Evolutionary conservation across 805 yeast species (phyloP).

Genomic region (Lachancea quebecensis): DNA sequence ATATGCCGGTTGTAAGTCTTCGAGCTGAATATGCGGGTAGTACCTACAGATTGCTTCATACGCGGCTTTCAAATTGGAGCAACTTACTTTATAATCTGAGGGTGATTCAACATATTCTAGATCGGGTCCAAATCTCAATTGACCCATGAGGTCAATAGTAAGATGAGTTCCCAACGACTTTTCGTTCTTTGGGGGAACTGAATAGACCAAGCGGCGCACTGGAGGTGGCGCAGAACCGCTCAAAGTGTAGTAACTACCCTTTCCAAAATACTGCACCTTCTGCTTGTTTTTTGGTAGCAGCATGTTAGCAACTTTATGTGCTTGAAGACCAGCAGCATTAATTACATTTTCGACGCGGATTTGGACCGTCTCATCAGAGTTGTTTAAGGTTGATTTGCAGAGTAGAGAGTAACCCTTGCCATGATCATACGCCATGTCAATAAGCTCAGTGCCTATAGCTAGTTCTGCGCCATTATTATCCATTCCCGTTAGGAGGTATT

Average conservation of each 20-base stretch:
- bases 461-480: constrained; percentile 58
- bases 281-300: constrained; percentile 58
- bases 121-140: constrained; percentile 82
- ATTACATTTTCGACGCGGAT: constrained; percentile 53
- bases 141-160: constrained; percentile 76
- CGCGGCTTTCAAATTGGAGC: constrained; percentile 46
- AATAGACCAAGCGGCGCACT: constrained; percentile 59
- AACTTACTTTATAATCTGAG: constrained; percentile 43
- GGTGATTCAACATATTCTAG: constrained; percentile 64
- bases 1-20: constrained; percentile 58
- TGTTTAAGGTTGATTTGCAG: constrained; percentile 24
- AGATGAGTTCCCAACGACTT: constrained; percentile 85
- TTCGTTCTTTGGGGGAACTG: constrained; percentile 65
- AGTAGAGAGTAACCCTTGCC: constrained; percentile 26
- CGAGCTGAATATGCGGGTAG: constrained; percentile 49
- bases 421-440: constrained; percentile 25
- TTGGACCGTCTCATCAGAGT: constrained; percentile 31
- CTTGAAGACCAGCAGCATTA: constrained; percentile 75
- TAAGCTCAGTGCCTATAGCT: constrained; percentile 56
- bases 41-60: constrained; percentile 51
- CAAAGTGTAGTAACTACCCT: constrained; percentile 74
- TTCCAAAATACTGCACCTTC: constrained; percentile 59
- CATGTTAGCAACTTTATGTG: constrained; percentile 65
- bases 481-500: constrained; percentile 46
- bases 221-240: constrained; percentile 39